These are phyloP conservation scores for Mycosphaerella sp. DNA, from an alignment of 2,329 filamentous ascomycete species.

Conservation along the genomic window DNA sequence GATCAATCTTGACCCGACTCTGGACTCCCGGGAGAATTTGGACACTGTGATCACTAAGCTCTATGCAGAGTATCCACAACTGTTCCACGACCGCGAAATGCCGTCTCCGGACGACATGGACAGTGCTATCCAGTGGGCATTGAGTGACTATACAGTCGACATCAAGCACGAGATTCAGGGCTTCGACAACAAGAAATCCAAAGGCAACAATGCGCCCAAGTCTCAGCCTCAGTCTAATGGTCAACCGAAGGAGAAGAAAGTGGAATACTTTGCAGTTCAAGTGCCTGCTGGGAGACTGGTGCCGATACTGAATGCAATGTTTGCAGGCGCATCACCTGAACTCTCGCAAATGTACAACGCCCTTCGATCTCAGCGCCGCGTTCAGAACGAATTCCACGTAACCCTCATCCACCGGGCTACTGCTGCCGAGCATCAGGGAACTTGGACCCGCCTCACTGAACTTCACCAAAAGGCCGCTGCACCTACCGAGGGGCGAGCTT, in stretches of 20 bases:
- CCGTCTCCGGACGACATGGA: conserved; percentile 71
- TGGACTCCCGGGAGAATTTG: conserved; percentile 75
- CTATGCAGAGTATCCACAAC: conserved; percentile 67
- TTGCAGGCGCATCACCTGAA: conserved; percentile 51
- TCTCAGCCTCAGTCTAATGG: conserved; percentile 32
- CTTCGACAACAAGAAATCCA: conserved; percentile 37
- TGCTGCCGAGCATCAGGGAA: conserved; percentile 53
- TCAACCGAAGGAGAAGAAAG: conserved; percentile 40
- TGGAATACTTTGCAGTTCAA: conserved; percentile 61
- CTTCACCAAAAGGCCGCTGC: conserved; percentile 44
- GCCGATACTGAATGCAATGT: conserved; percentile 61
- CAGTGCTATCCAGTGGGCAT: conserved; percentile 65
- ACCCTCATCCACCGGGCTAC: conserved; percentile 79
- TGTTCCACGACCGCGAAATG: conserved; percentile 57
- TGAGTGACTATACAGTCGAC: conserved; percentile 70
- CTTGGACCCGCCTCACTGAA: conserved; percentile 69
- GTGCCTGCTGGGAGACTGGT: conserved; percentile 48
- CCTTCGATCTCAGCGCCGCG: conserved; percentile 63
- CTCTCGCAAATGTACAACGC: conserved; percentile 65
- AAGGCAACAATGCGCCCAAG: conserved; percentile 24
- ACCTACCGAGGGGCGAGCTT: conserved; percentile 34
- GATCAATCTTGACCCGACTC: conserved; percentile 74
- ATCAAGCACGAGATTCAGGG: conserved; percentile 67
- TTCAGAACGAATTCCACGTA: conserved; percentile 86
- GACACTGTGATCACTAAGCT: conserved; percentile 69